phyloP scores from a whole-genome alignment of 139 green algal species.

The Tetraselmis striata region DNA sequence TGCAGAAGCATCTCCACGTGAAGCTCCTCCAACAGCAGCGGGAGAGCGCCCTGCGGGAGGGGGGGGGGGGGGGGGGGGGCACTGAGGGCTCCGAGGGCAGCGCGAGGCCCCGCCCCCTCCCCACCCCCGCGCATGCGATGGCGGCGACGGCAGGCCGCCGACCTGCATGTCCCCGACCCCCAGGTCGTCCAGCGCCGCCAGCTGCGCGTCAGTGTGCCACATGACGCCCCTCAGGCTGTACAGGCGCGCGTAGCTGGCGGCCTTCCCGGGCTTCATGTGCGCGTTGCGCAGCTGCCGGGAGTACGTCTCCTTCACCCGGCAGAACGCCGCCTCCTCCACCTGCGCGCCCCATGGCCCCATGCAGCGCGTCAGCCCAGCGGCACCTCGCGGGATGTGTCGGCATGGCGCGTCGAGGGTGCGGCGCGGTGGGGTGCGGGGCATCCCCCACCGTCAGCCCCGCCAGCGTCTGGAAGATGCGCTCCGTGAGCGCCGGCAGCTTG shows the following conservation, averaged over 20 bases:
- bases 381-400: neutral
- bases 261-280: constrained; percentile 57
- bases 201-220: constrained; percentile 29
- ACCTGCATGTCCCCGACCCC: constrained; percentile 24
- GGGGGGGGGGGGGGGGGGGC: too few relatives aligned
- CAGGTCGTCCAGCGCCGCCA: constrained; percentile 27
- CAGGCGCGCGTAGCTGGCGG: constrained; percentile 65
- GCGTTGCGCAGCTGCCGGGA: constrained; percentile 73
- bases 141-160: too few relatives aligned
- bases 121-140: too few relatives aligned
- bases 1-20: constrained; percentile 72
- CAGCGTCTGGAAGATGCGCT: constrained; percentile 55
- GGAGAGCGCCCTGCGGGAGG: constrained; percentile 24
- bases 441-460: constrained; percentile 32
- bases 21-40: constrained; percentile 34
- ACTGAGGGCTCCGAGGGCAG: too few relatives aligned
- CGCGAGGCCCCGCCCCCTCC: too few relatives aligned
- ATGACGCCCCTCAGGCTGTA: constrained; percentile 37
- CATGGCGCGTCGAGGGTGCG: too few relatives aligned
- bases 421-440: neutral
- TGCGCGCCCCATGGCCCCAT: neutral
- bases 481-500: constrained; percentile 64
- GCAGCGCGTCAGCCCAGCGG: constrained; percentile 2
- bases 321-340: constrained; percentile 34
- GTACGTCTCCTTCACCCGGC: constrained; percentile 60